These are phyloP conservation scores for Glebionis coronaria DNA, from an alignment of 129 eudicot genomes.

Conservation along the genomic window DNA sequence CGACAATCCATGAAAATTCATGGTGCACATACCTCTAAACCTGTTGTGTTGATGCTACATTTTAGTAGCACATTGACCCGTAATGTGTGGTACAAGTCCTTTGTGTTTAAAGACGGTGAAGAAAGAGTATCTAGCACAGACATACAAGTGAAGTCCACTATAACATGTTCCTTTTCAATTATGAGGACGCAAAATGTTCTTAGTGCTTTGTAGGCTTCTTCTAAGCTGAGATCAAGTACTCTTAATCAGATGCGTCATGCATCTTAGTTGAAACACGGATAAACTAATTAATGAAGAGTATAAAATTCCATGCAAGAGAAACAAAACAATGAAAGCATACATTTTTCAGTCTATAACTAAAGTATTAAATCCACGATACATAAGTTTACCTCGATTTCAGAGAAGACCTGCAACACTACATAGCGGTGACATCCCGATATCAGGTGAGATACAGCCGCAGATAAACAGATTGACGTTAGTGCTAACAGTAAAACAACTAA, in stretches of 20 bases:
- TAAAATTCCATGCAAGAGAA: no score
- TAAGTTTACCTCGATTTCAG: no score
- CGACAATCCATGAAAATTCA: conserved; percentile 35
- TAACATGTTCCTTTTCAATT: conserved; percentile 41
- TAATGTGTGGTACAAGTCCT: conserved; percentile 68
- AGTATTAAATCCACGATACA: no score
- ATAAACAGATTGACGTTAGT: no score
- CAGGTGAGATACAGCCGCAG: no score
- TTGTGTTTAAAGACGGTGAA: conserved; percentile 52
- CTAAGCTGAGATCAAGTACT: conserved; percentile 51
- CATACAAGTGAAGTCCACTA: conserved; percentile 46
- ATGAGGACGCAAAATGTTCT: conserved; percentile 73
- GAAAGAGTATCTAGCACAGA: conserved; percentile 48
- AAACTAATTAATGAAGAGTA: no score
- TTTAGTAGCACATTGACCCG: conserved; percentile 54
- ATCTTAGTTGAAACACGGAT: no score
- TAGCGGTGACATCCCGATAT: no score
- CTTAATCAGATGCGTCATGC: conserved; percentile 25
- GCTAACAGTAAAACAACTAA: no score
- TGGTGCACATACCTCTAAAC: conserved; percentile 45
- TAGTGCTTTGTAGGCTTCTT: conserved; percentile 78
- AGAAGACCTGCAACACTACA: no score
- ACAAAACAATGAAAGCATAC: no score
- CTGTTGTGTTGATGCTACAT: conserved; percentile 48
- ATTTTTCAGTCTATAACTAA: no score